Evolutionary conservation across 352 stramenopile species (phyloP).

Genomic region (Blastocystis hominis): DNA sequence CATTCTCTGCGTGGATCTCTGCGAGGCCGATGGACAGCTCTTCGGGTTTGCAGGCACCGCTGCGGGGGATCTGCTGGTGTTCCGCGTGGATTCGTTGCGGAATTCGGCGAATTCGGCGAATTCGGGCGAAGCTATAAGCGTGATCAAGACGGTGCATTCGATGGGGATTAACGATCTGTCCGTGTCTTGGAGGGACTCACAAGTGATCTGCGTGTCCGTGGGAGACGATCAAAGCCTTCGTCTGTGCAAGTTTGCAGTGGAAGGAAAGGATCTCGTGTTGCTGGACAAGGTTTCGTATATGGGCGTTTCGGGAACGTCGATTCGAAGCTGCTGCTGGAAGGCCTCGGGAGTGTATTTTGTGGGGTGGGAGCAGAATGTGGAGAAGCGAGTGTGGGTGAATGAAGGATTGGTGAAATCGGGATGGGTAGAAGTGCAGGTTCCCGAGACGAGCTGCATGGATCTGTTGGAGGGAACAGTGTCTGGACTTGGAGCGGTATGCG

Average conservation of each 20-base stretch:
- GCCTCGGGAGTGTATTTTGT: not conserved
- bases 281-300: not conserved
- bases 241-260: not conserved
- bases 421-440: not conserved
- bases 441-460: conserved; percentile 35
- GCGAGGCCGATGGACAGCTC: not conserved
- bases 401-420: not conserved
- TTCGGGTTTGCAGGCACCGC: conserved; percentile 10
- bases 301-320: not conserved
- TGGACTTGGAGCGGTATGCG: not conserved
- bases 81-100: not conserved
- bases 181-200: not conserved
- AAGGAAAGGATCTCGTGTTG: not conserved
- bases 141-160: not conserved
- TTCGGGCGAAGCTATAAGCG: not conserved
- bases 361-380: conserved; percentile 14
- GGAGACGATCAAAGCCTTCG: conserved; percentile 28
- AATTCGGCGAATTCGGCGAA: not conserved
- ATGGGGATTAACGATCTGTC: conserved; percentile 28
- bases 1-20: not conserved
- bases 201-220: not conserved
- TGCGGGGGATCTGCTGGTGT: not conserved
- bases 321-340: not conserved
- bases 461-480: not conserved
- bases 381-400: not conserved